Evolutionary conservation across 2,329 filamentous ascomycete species (phyloP), one percentile per base, ranked within the genome.

Genomic region (Claviceps sp.): DNA sequence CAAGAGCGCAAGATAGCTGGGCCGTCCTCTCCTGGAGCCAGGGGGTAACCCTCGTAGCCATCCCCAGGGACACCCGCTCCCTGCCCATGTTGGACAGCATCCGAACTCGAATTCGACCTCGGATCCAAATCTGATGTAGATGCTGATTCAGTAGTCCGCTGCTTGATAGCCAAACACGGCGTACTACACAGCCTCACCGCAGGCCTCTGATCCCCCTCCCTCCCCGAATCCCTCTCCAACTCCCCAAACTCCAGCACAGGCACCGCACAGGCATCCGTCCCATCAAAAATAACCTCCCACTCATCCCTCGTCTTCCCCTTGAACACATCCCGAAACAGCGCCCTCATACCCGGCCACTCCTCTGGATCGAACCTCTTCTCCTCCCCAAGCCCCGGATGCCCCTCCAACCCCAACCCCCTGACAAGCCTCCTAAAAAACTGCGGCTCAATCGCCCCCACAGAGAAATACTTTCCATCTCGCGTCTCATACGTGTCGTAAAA

Each of bases 401-500:
- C 68, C 5, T 66, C 67, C 11, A 95, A 70, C 0, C 74, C 77
- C 42, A 96, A 67, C 0, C 86, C 83, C 53, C 76, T 72, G 8
- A 95, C 57, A 50, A 97, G 69, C 1, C 69, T 75, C 2, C 66
- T 70, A 64, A 86, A 96, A 68, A 97, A 97, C 54, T 87, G 84
- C 50, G 87, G 86, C 71, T 97, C 91, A 26, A 97, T 70, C 13
- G 90, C 86, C 1, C 91, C 91, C n/a, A 96, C 86, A 11, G 90
- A 85, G 74, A 96, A 83, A 64, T 82, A 93, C 55, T 75, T 76
- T 1, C 85, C 77, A 64, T 95, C 89, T 52, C 75, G 78, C 5
- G 88, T 95, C 71, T 86, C 82, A 66, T 96, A 97, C 0, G 86
- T 90, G 57, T 87, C 86, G 65, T 97, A 97, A 65, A 79, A 97